Conservation (phyloP, 2,329 filamentous ascomycete species). For the Monosporascus ibericus region DNA sequence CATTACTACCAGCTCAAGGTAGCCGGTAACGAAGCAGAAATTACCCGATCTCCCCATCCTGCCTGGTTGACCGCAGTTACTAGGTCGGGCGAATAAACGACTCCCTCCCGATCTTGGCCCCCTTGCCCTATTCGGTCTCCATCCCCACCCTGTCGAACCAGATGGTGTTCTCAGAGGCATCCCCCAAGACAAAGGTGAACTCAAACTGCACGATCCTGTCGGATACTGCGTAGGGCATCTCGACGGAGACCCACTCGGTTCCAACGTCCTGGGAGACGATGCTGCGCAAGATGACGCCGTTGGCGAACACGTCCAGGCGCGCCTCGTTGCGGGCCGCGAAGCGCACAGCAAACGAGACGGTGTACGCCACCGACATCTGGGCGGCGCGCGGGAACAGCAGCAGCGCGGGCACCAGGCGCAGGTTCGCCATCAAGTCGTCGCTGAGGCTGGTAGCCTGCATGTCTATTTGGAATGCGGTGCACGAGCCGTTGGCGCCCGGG, state of each 20-base stretch:
- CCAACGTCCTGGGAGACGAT: constrained; percentile 31
- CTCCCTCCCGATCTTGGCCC: no score
- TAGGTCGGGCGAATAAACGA: no score
- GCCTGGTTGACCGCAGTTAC: no score
- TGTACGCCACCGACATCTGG: constrained; percentile 5
- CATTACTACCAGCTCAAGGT: no score
- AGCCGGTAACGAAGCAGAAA: no score
- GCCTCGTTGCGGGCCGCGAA: constrained; percentile 26
- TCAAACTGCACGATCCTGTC: constrained; percentile 16
- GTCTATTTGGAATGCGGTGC: constrained; percentile 15
- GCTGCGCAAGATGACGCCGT: constrained; percentile 35
- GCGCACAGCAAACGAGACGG: constrained; percentile 15
- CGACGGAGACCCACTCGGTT: constrained; percentile 30
- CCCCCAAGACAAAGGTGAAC: constrained; percentile 14
- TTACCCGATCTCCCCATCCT: not conserved
- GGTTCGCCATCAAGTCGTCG: constrained; percentile 15
- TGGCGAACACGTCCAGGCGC: constrained; percentile 27
- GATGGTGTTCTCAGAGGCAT: constrained; percentile 11
- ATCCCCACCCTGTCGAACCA: constrained; percentile 17
- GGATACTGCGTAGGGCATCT: constrained; percentile 41
- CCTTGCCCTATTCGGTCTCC: not conserved
- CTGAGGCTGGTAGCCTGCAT: constrained; percentile 18
- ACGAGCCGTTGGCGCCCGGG: constrained; percentile 15
- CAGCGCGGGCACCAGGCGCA: constrained; percentile 13
- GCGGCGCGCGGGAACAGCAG: constrained; percentile 5